These are phyloP conservation scores for Cyberlindnera veronae DNA, from an alignment of 805 yeast species.

Conservation along the genomic window DNA sequence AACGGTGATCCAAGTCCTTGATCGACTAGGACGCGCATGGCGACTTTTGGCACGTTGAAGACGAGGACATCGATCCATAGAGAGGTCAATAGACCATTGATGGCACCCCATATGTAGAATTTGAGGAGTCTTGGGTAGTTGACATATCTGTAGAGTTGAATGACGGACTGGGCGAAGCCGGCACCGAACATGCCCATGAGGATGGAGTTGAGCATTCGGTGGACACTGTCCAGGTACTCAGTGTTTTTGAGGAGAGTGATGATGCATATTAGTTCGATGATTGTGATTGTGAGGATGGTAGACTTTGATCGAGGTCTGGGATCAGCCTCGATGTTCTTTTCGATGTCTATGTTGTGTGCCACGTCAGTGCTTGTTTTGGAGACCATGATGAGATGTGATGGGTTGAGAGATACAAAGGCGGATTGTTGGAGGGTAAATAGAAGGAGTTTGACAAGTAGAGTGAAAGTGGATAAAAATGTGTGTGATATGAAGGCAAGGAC, in stretches of 20 bases:
- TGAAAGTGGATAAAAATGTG: no score
- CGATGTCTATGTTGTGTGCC: conserved; percentile 17
- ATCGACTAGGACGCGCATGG: conserved; percentile 45
- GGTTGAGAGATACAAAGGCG: background rate
- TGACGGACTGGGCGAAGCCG: conserved; percentile 22
- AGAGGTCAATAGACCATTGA: conserved; percentile 53
- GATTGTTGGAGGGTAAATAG: no score
- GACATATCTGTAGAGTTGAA: conserved; percentile 23
- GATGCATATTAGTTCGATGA: conserved; percentile 9
- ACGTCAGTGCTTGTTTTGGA: conserved; percentile 7
- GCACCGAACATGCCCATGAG: conserved; percentile 25
- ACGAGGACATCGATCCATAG: conserved; percentile 53
- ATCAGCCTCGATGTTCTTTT: conserved; percentile 16
- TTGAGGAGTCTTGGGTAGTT: conserved; percentile 31
- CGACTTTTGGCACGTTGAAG: conserved; percentile 32
- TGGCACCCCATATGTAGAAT: conserved; percentile 56
- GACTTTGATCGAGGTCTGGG: conserved; percentile 9
- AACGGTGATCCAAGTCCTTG: conserved; percentile 52
- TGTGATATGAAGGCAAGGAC: no score
- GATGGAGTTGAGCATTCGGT: conserved; percentile 24
- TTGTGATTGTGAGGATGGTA: conserved; percentile 10
- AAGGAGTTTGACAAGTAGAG: no score
- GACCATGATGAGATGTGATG: background rate
- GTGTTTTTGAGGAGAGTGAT: conserved; percentile 18
- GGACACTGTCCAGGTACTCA: conserved; percentile 23